Conservation (phyloP, 768 basidiomycete genomes). For the Psilocybe cubensis region DNA sequence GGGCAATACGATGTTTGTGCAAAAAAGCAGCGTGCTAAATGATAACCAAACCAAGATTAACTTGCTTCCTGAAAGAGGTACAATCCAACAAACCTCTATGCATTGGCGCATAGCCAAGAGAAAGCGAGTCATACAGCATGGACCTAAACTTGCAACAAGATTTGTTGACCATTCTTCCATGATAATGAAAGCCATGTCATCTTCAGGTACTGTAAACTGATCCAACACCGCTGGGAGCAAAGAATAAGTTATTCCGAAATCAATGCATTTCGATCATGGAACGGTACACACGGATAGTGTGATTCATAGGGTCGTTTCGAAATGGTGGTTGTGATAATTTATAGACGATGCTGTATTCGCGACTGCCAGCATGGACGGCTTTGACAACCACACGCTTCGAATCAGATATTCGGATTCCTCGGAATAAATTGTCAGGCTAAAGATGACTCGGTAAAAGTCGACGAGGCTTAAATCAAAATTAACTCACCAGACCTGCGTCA, state of each 20-base stretch:
- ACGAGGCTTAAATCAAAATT: neutral
- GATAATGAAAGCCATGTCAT: conserved; percentile 66
- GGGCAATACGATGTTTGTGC: conserved; percentile 67
- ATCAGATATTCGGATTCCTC: conserved; percentile 58
- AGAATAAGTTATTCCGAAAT: neutral
- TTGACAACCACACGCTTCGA: conserved; percentile 64
- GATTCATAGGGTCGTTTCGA: conserved; percentile 67
- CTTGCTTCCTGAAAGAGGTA: neutral
- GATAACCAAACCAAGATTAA: neutral
- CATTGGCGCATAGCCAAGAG: conserved; percentile 64
- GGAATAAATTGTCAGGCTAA: conserved; percentile 75
- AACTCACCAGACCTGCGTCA: conserved; percentile 70
- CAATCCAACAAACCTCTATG: conserved; percentile 54
- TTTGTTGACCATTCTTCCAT: conserved; percentile 84
- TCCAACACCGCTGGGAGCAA: conserved; percentile 60
- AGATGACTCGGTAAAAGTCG: conserved; percentile 6
- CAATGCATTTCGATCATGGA: neutral
- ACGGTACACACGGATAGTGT: conserved; percentile 73
- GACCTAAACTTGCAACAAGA: conserved; percentile 50
- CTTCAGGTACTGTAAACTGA: conserved; percentile 55
- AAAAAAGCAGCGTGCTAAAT: conserved; percentile 69
- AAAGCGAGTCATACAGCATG: conserved; percentile 56
- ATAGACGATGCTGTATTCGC: conserved; percentile 64
- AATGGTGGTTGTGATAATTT: conserved; percentile 56
- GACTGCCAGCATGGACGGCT: conserved; percentile 65